These are phyloP conservation scores for Dujonia santamariae DNA, from an alignment of 1,139 yeast genomes.

Conservation along the genomic window DNA sequence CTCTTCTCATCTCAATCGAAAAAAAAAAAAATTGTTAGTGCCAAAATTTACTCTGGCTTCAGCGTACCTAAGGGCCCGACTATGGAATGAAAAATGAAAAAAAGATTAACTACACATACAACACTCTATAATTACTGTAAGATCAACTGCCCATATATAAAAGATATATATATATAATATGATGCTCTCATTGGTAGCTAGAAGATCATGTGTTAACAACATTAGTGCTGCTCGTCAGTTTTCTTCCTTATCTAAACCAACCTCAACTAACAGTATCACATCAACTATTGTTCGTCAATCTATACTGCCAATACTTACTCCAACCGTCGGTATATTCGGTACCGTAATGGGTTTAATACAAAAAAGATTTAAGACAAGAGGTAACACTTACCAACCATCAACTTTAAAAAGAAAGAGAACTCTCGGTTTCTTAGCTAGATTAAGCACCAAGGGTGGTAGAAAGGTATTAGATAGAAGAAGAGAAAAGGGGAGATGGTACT, in stretches of 20 bases:
- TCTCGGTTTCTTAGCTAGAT: slow-evolving; percentile 87
- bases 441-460: slow-evolving; percentile 74
- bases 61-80: slow-evolving; percentile 1
- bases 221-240: slow-evolving; percentile 13
- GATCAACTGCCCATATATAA: no score
- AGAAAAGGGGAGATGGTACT: slow-evolving; percentile 91
- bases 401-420: slow-evolving; percentile 87
- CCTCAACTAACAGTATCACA: slow-evolving; percentile 2
- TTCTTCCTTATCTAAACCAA: slow-evolving; percentile 17
- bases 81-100: no score
- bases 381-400: slow-evolving; percentile 93
- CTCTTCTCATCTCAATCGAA: background rate
- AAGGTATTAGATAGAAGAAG: slow-evolving; percentile 75
- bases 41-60: slow-evolving; percentile 4
- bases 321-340: slow-evolving; percentile 4
- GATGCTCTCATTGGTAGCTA: no score
- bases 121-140: no score
- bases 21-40: slow-evolving; percentile 4
- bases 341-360: slow-evolving; percentile 38
- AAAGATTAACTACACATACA: no score
- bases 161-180: no score
- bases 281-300: background rate
- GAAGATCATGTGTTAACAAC: slow-evolving; percentile 2
- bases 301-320: no score
- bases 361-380: slow-evolving; percentile 81